Conservation (phyloP, 331 rosid species). For the Dryas integrifolia region DNA sequence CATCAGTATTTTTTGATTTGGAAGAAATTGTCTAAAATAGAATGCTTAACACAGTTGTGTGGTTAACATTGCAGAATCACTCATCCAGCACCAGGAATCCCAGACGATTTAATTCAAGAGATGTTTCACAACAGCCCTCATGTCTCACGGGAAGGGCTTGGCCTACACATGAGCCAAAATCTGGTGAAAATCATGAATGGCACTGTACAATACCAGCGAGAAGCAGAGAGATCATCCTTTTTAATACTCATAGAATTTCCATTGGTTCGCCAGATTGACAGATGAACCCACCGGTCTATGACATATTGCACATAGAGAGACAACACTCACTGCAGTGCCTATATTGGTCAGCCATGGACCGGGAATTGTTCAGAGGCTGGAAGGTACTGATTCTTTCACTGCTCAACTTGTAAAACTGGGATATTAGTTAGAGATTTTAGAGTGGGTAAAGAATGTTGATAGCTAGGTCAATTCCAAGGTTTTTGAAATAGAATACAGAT, state of each 20-base stretch:
- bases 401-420: background rate
- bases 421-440: background rate
- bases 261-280: conserved; percentile 13
- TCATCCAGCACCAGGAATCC: conserved; percentile 44
- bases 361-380: conserved; percentile 1
- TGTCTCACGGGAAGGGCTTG: conserved; percentile 40
- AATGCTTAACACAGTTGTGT: background rate
- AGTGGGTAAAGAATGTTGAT: background rate
- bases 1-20: no score
- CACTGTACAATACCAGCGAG: conserved; percentile 42
- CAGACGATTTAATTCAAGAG: conserved; percentile 35
- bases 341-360: background rate
- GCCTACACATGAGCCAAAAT: conserved; percentile 38
- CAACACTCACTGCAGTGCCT: background rate
- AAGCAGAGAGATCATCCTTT: conserved; percentile 37
- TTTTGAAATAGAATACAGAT: background rate
- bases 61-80: conserved; percentile 32
- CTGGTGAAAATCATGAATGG: conserved; percentile 50
- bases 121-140: conserved; percentile 31
- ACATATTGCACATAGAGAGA: background rate
- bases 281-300: conserved; percentile 1
- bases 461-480: background rate
- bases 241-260: conserved; percentile 39
- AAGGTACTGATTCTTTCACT: conserved; percentile 7
- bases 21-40: background rate